phyloP scores from a whole-genome alignment of 192 early-diverging fungal species.

The Backusella psychrophila region DNA sequence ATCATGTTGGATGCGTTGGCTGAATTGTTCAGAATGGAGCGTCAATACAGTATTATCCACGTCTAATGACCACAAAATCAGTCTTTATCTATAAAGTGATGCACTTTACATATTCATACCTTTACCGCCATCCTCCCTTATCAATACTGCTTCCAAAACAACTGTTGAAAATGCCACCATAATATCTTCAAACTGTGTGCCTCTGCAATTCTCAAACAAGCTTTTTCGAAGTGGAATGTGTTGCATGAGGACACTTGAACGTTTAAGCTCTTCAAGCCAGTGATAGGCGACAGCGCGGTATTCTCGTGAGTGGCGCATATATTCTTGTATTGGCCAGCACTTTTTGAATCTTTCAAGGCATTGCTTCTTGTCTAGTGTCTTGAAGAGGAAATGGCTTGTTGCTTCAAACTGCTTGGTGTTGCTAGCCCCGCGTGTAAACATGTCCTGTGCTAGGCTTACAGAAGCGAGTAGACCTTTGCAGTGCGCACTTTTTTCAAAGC shows the following conservation, averaged over 20 bases:
- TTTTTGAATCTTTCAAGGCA: neutral
- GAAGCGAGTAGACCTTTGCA: neutral
- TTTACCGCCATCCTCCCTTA: neutral
- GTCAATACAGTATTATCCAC: neutral
- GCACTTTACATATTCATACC: neutral
- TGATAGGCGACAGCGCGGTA: slow-evolving; percentile 19
- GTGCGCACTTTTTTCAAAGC: slow-evolving; percentile 13
- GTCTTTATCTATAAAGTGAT: no score
- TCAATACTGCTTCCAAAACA: neutral
- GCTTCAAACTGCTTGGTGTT: slow-evolving; percentile 30
- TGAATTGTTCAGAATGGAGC: neutral
- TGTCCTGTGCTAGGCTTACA: neutral
- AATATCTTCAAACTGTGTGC: slow-evolving; percentile 4
- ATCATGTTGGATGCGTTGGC: neutral
- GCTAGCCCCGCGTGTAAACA: slow-evolving; percentile 14
- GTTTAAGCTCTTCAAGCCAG: slow-evolving; percentile 26
- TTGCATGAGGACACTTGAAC: neutral
- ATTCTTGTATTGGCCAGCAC: slow-evolving; percentile 27
- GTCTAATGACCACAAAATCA: neutral
- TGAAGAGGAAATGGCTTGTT: slow-evolving; percentile 30
- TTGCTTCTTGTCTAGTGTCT: slow-evolving; percentile 16
- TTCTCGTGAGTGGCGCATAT: slow-evolving; percentile 7
- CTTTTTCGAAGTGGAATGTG: slow-evolving; percentile 15
- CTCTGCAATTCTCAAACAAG: slow-evolving; percentile 24
- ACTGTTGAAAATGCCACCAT: slow-evolving; percentile 18